Evolutionary conservation across 495 filamentous ascomycete species (phyloP), one percentile per base, ranked within the genome.

Genomic region (Tuber borchii): DNA sequence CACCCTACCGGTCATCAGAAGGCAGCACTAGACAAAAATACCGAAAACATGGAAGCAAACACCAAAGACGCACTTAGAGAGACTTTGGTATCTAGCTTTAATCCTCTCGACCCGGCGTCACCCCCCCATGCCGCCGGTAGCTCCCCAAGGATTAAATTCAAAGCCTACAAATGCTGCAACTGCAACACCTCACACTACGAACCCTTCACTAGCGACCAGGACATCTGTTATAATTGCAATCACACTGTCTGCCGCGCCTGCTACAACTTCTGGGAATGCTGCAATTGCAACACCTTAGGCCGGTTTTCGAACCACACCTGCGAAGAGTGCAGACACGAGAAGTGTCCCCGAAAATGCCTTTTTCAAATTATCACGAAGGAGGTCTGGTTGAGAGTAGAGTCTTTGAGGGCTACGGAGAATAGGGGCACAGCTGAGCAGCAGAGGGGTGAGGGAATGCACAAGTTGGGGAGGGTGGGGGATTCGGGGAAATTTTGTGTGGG

Each of bases 201-300:
- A n/a, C 56, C 56, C 26, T 65, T 65, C 56, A 65, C 56, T 16
- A 65, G 56, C 26, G 56, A 65, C 26, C 56, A 65, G 31, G 56
- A 65, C 16, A 65, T 31, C 16, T 65, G 56, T 16, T 65, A 65
- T 26, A 65, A 65, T 34, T 65, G 56, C 12, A 65, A 65, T 34
- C 56, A 65, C 2, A 34, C 26, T 8, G 56, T 65, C 56, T 65
- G 56, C 4, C 56, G 56, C 4, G 26, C 56, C 56, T 65, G 56
- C 14, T 65, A 65, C 56, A 65, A 65, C 56, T 65, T 65, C 31
- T 65, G 56, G 56, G 56, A 65, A 65, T 65, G 56, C 26, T 65
- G 56, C 14, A 65, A 65, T 31, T 65, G 56, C 26, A 65, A 65
- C 56, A 65, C 26, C 19, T 10, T 65, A 26, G 56, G 56, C 6